Base-by-base conservation (phyloP, 2,329 filamentous ascomycete genomes). In the Didymella lethalis region DNA sequence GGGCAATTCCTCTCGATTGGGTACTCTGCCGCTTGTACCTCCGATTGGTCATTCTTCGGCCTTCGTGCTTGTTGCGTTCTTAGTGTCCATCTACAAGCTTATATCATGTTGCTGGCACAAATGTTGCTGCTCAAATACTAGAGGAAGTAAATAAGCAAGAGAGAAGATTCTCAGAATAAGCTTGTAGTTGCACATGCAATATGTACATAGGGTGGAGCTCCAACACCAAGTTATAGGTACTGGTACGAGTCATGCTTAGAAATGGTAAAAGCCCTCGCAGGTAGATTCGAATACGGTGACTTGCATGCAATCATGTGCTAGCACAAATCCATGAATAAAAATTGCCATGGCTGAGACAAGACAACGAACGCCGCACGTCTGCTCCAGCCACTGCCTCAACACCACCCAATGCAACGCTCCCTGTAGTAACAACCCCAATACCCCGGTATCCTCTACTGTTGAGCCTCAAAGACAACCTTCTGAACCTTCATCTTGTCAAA, bases 401-500 rank as follows among this genome's bases (percentile, higher is more conserved):
- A 47, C 46, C 41, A 29, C 16, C 50, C 32, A 54, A 47, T 54
- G 56, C 56, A 49, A 14, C 40, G 45, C 55, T 26, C 31, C 12
- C 20, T 8, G 29, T 25, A 36, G 40, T 40, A n/a, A 23, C 38
- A 25, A 26, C 3, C 6, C 34, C 16, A 41, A 43, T 29, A 12
- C 53, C 25, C 52, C 10, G 4, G 11, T 31, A n/a, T 32, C 34
- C 2, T 20, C 60, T 71, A 78, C 69, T 77, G 73, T 51, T 74
- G 70, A 31, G 78, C 79, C 63, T 81, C 78, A 64, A 84, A 84
- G 8, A 84, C 78, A 26, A 84, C 79, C 73, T 84, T 84, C 64
- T 83, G 81, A 43, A 78, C 81, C 75, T 84, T 80, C 77, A 82
- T 80, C 72, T 80, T 80, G 69, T 85, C 81, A 66, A 85, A 85